Base-by-base conservation (phyloP, 148 eudicot species). In the Cornus florida region DNA sequence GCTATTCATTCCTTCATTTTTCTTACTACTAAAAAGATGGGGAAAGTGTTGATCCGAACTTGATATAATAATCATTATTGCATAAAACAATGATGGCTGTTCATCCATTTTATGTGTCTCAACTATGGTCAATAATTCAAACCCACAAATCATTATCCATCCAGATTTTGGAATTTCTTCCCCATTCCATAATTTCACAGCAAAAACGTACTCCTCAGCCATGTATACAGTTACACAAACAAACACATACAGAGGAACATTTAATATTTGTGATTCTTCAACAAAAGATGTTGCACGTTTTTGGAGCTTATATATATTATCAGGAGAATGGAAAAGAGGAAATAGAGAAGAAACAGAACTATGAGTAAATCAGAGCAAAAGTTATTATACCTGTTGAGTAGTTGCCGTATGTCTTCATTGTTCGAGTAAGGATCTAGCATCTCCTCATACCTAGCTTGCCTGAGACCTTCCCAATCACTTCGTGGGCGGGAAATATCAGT, bases 391-490 rank as follows among this genome's bases (percentile, higher is more conserved):
- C 97, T 91, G 79, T 90, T 84, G 66, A 95, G 89, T 59, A 95
- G 94, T 70, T 80, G 82, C 8, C 91, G 84, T 57, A 93, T 90
- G 32, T 95, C 98, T 75, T 84, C 88, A 76, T 95, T 89, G 48
- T 87, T 81, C 7, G 82, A 57, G 79, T 53, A 80, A 77, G 92
- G 87, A 67, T 85, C 87, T 73, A 85, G 90, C 82, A 93, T 88
- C 82, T 95, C 97, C 73, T 89, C 76, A 53, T 95, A 95, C 88
- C 98, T 84, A 50, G 81, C 90, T 85, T 90, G 87, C 77, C 97
- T 90, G 53, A 84, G 88, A 81, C 71, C 86, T 86, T 95, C 94
- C 98, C 98, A 95, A 48, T 93, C 91, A 83, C 91, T 89, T 41
- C 90, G 89, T 23, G 98, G 97, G 67, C 97, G 94, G 41, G 93